phyloP scores from a whole-genome alignment of 2,329 filamentous ascomycete genomes.

The Cylindrodendrum hubeiense region DNA sequence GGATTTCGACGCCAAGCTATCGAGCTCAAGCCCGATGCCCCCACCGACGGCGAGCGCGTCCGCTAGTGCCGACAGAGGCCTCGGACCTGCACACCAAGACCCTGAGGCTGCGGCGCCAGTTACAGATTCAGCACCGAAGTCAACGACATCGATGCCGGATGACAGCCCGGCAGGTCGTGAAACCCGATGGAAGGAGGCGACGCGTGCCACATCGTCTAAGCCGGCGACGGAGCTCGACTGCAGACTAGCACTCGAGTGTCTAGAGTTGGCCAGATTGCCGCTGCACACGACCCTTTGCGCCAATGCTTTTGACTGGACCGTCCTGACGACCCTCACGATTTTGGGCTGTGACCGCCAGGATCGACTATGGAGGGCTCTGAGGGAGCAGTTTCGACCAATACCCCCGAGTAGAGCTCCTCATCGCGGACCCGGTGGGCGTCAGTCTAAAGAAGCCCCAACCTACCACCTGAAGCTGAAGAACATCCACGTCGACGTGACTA shows the following conservation, averaged over 20 bases:
- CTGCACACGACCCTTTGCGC: conserved; percentile 22
- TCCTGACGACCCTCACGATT: conserved; percentile 29
- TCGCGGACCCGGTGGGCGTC: conserved; percentile 9
- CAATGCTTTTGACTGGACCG: conserved; percentile 30
- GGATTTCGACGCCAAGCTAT: background rate
- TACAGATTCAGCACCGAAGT: background rate
- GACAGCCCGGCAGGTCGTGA: background rate
- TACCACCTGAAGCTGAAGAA: conserved; percentile 26
- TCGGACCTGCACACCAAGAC: background rate
- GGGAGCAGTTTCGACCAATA: conserved; percentile 24
- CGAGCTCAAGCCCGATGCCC: background rate
- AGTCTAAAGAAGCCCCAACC: conserved; percentile 12
- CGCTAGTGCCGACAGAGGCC: background rate
- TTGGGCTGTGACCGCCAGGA: conserved; percentile 26
- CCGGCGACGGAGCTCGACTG: background rate
- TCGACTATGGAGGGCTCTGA: conserved; percentile 23
- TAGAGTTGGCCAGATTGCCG: conserved; percentile 26
- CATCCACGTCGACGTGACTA: conserved; percentile 31
- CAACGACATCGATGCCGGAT: background rate
- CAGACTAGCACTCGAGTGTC: conserved; percentile 27
- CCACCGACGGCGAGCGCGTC: conserved; percentile 2
- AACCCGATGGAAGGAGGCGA: background rate
- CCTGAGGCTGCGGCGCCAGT: background rate
- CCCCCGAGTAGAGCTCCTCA: conserved; percentile 5
- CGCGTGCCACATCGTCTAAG: background rate